These are phyloP conservation scores for Oryza australiensis DNA, from an alignment of 176 grass and related monocot genomes.

Conservation along the genomic window DNA sequence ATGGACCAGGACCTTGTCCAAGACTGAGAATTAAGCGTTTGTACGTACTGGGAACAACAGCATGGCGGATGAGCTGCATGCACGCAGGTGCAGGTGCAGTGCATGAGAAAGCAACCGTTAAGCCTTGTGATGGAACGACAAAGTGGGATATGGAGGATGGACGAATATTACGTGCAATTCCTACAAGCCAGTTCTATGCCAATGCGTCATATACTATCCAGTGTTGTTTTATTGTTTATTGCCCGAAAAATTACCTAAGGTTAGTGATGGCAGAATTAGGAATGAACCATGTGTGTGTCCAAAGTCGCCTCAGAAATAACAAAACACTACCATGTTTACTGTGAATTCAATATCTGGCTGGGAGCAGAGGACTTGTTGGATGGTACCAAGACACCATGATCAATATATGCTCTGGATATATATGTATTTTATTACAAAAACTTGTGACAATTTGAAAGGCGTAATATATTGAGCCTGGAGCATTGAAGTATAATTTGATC, in stretches of 20 bases:
- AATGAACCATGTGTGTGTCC: background rate
- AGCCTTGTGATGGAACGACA: slow-evolving; percentile 20
- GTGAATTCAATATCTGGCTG: background rate
- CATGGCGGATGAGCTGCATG: background rate
- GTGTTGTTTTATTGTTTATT: background rate
- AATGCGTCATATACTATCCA: background rate
- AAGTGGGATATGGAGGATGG: background rate
- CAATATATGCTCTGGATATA: background rate
- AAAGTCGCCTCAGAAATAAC: background rate
- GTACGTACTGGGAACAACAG: background rate
- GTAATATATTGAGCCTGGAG: background rate
- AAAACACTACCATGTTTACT: background rate
- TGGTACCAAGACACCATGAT: background rate
- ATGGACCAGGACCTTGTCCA: background rate
- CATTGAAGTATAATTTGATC: background rate
- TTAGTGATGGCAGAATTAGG: background rate
- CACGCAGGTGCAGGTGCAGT: slow-evolving; percentile 9
- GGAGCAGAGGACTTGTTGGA: background rate
- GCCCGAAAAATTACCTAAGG: background rate
- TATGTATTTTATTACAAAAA: background rate
- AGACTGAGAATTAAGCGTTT: background rate
- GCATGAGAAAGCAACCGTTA: slow-evolving; percentile 6
- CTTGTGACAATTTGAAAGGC: background rate
- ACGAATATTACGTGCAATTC: slow-evolving; percentile 26
- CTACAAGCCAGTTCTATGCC: background rate